A percentile compares a stretch with the other conserved stretches of the same genome.
phyloP scores from a whole-genome alignment of 192 early-diverging fungal species.

The Chytriomyces sp. region DNA sequence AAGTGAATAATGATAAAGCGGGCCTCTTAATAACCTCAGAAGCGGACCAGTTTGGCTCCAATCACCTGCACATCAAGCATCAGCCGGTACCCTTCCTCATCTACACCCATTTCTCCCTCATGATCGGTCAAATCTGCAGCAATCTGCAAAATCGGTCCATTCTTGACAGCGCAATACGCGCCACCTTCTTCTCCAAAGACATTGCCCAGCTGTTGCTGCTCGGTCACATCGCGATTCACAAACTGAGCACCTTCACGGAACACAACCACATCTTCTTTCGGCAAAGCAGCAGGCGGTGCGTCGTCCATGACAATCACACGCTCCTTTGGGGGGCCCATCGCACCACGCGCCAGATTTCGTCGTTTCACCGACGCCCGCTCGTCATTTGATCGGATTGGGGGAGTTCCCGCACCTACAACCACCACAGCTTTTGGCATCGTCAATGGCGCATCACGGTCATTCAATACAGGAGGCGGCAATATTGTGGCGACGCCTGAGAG shows the following conservation, averaged over 20 bases:
- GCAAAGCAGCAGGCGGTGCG: background rate
- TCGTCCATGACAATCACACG: background rate
- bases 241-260: background rate
- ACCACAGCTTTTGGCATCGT: conserved; percentile 3
- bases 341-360: conserved; percentile 5
- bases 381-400: conserved; percentile 7
- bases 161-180: conserved; percentile 13
- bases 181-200: background rate
- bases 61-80: conserved; percentile 32
- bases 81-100: conserved; percentile 10
- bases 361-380: conserved; percentile 27
- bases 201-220: background rate
- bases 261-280: background rate
- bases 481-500: too few species aligned
- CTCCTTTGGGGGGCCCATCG: background rate
- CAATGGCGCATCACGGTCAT: background rate
- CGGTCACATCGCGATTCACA: background rate
- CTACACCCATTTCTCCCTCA: background rate
- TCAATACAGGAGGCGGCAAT: too few species aligned
- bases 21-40: too few species aligned
- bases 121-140: conserved; percentile 26
- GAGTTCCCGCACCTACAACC: background rate
- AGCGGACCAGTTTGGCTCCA: conserved; percentile 26
- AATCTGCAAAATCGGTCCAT: conserved; percentile 19
- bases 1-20: conserved; percentile 10